These are phyloP conservation scores for Amauroascus verrucosus DNA, from an alignment of 2,329 filamentous ascomycete species.

Conservation along the genomic window DNA sequence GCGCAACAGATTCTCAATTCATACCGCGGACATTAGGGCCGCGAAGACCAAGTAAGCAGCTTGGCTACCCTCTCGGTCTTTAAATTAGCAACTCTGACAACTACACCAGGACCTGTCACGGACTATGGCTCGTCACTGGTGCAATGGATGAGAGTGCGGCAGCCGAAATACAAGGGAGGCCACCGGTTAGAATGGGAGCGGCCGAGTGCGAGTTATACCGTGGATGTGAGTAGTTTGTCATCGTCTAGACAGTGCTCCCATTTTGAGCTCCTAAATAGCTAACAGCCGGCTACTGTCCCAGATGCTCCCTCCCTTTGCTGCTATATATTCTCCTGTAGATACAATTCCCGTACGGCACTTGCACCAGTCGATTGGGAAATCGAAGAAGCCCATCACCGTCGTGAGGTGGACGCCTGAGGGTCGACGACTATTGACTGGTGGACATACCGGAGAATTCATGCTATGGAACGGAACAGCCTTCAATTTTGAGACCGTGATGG, in stretches of 20 bases:
- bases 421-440: constrained; percentile 78
- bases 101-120: constrained; percentile 67
- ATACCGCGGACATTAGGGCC: constrained; percentile 23
- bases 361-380: constrained; percentile 96
- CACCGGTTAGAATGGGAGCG: constrained; percentile 68
- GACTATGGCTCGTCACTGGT: constrained; percentile 85
- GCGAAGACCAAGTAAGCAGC: constrained; percentile 30
- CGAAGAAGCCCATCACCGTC: constrained; percentile 93
- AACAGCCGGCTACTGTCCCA: constrained; percentile 29
- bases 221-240: constrained; percentile 56
- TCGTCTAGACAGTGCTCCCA: not conserved
- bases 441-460: constrained; percentile 94
- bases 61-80: not conserved
- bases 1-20: constrained; percentile 25
- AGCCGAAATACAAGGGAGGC: constrained; percentile 62
- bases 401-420: constrained; percentile 97
- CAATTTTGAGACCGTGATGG: constrained; percentile 99
- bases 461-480: constrained; percentile 98
- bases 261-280: not conserved
- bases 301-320: constrained; percentile 78
- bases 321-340: constrained; percentile 64
- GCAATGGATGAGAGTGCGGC: constrained; percentile 80
- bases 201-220: constrained; percentile 78
- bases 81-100: not conserved
- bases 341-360: constrained; percentile 89